Percentiles rank a stretch among this genome's conserved stretches.
Evolutionary conservation across 2,329 filamentous ascomycete species (phyloP).

Genomic region (Colletotrichum caudatum): DNA sequence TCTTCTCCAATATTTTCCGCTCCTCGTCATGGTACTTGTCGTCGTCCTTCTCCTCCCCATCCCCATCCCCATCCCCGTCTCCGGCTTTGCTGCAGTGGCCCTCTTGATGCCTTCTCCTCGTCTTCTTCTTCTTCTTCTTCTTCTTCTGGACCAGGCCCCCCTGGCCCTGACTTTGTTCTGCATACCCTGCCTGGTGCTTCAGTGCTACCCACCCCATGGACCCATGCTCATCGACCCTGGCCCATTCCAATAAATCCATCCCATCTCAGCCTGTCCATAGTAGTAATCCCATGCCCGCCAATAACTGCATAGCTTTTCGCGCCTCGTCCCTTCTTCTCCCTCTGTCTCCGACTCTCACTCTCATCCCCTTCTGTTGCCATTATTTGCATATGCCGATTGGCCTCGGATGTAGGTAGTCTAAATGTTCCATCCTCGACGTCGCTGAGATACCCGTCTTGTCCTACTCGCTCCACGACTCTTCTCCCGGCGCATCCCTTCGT

Average conservation of each 20-base stretch:
- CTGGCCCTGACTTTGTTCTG: conserved; percentile 19
- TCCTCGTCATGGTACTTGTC: conserved; percentile 41
- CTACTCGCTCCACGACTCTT: conserved; percentile 14
- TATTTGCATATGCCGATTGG: conserved; percentile 18
- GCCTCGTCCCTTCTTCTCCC: conserved; percentile 22
- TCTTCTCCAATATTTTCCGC: conserved; percentile 51
- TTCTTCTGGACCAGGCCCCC: background rate
- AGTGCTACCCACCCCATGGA: conserved; percentile 20
- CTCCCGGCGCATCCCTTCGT: background rate
- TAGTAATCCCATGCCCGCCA: conserved; percentile 32
- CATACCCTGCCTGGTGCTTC: conserved; percentile 13
- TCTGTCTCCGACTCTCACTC: conserved; percentile 20
- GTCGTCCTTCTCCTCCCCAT: too few relatives aligned
- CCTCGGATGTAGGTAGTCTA: conserved; percentile 39
- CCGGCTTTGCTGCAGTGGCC: background rate
- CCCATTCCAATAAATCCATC: conserved; percentile 32
- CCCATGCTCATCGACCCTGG: conserved; percentile 26
- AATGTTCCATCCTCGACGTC: conserved; percentile 14
- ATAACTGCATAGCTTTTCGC: conserved; percentile 23
- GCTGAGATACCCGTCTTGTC: conserved; percentile 26
- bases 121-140: background rate
- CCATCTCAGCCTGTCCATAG: conserved; percentile 34
- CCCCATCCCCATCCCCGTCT: background rate
- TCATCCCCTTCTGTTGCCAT: conserved; percentile 30
- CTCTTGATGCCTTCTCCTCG: conserved; percentile 2